Evolutionary conservation across 371 early-diverging fungal species (phyloP).

Genomic region (Rhizomucor miehei): DNA sequence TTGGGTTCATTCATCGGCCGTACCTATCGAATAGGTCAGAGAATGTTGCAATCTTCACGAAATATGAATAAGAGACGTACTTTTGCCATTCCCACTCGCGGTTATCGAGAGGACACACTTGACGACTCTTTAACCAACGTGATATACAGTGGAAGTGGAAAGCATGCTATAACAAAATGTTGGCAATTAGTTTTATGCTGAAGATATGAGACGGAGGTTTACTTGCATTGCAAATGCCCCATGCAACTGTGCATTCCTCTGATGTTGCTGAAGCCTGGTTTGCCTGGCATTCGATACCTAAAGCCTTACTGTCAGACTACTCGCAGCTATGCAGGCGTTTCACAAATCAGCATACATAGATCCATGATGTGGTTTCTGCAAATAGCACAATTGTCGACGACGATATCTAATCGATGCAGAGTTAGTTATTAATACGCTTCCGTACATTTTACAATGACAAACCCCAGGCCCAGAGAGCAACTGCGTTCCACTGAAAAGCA

Average conservation of each 20-base stretch:
- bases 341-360: slow-evolving; percentile 71
- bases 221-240: slow-evolving; percentile 98
- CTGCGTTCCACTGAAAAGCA: slow-evolving; percentile 90
- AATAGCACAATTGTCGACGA: slow-evolving; percentile 99
- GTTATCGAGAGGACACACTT: slow-evolving; percentile 99
- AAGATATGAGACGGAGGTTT: neutral
- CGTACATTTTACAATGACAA: slow-evolving; percentile 10
- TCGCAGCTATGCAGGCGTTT: no score
- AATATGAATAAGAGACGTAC: slow-evolving; percentile 38
- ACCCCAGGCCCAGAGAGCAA: slow-evolving; percentile 99
- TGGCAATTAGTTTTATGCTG: neutral
- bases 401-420: slow-evolving; percentile 86
- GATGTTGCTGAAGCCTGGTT: slow-evolving; percentile 92
- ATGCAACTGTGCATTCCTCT: slow-evolving; percentile 97
- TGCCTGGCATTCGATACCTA: slow-evolving; percentile 96
- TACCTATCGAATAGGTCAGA: slow-evolving; percentile 12
- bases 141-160: slow-evolving; percentile 99
- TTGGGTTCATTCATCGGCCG: slow-evolving; percentile 18
- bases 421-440: neutral
- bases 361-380: slow-evolving; percentile 99
- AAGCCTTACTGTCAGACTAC: neutral
- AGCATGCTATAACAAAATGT: slow-evolving; percentile 91
- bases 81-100: slow-evolving; percentile 99
- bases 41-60: neutral
- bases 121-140: slow-evolving; percentile 98